Evolutionary conservation across 129 eudicot species (phyloP).

Genomic region (Lactuca saligna): DNA sequence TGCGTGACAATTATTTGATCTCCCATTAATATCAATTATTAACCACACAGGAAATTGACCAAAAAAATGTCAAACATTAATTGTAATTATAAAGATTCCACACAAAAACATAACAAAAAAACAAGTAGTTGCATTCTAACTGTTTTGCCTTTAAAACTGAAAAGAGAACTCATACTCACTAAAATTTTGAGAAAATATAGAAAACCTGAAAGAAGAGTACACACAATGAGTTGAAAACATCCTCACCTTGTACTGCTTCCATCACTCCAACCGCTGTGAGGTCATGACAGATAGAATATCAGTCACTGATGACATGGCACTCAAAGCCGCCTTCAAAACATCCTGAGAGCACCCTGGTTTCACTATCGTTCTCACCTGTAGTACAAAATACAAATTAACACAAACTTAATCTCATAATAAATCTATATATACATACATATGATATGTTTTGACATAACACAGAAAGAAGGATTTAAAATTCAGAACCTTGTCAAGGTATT

Average conservation of each 20-base stretch:
- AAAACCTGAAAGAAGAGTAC: constrained; percentile 2
- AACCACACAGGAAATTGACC: background rate
- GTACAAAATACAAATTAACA: background rate
- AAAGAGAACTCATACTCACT: constrained; percentile 25
- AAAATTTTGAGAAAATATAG: constrained; percentile 19
- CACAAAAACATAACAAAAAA: constrained; percentile 17
- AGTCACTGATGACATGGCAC: constrained; percentile 86
- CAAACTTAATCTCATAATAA: background rate
- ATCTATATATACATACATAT: background rate
- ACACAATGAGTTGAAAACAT: constrained; percentile 8
- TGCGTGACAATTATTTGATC: no score
- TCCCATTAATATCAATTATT: no score
- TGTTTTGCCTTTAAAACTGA: constrained; percentile 17
- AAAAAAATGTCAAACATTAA: constrained; percentile 1
- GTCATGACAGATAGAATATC: constrained; percentile 81
- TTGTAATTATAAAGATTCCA: constrained; percentile 18
- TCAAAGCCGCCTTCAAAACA: constrained; percentile 80
- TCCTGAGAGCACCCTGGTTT: constrained; percentile 99
- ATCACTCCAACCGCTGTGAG: constrained; percentile 38
- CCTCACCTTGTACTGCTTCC: background rate
- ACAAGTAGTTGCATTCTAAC: constrained; percentile 11
- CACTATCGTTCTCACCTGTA: constrained; percentile 79
- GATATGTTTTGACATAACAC: background rate
- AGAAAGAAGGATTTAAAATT: background rate
- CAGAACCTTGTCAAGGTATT: constrained; percentile 83